Evolutionary conservation across 345 rosid genomes (phyloP), one percentile per base, ranked within the genome.

Genomic region (Aegle marmelos): DNA sequence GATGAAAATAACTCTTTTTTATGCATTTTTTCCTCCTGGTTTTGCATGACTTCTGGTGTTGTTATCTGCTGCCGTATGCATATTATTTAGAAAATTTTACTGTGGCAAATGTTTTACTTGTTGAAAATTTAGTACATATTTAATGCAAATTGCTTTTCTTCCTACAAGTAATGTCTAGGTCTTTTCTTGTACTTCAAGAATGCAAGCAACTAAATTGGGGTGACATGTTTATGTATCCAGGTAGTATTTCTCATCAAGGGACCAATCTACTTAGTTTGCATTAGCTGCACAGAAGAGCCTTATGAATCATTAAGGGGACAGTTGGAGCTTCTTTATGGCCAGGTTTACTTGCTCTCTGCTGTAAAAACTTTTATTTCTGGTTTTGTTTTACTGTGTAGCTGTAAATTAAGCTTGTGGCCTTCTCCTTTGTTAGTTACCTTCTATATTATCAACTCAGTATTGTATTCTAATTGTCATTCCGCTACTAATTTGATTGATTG

Each of bases 221-320:
- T 57, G 53, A 11, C 17, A 67, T 41, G 60, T 64, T 74, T 73
- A 25, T 76, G 60, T 78, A 22, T 75, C 73, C 85, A 97, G 99
- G 99, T 97, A 70, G 90, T 93, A 78, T 97, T 97, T 88, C 97
- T 97, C 68, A 96, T 97, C 58, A 97, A 97, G 84, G 99, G 99
- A 61, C 99, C 99, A 31, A 91, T 97, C 79, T 97, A 97, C 85
- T 84, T 94, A 74, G 99, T 94, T 58, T 94, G 99, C 89, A 97
- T 97, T 86, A 91, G 97, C 87, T 93, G 97, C 87, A 93, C 99
- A 19, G 97, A 93, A 81, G 98, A 97, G 82, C 93, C 98, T 36
- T 93, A 91, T 82, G 98, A 93, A 73, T 91, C 92, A 45, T 85
- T 97, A 72, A 90, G 81, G 84, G 97, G 91, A 62, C 98, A 97